These are phyloP conservation scores for Aspergillaceae sp. DNA, from an alignment of 2,329 filamentous ascomycete species.

Conservation along the genomic window DNA sequence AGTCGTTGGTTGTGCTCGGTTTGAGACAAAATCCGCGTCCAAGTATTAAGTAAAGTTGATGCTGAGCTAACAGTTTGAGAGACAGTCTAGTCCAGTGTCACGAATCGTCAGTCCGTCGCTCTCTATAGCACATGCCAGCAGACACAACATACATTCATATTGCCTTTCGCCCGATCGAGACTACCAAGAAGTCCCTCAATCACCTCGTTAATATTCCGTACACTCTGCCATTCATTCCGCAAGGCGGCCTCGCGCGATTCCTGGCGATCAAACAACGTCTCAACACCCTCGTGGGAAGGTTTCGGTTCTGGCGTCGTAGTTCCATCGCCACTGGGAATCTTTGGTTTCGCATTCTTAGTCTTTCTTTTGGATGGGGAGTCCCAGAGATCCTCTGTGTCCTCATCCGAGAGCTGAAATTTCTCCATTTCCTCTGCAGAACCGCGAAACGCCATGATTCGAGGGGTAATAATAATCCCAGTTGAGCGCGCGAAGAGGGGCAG, in stretches of 20 bases:
- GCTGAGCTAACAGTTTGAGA: slow-evolving; percentile 77
- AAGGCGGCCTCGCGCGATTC: slow-evolving; percentile 65
- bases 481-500: background rate
- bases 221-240: slow-evolving; percentile 68
- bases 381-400: slow-evolving; percentile 50
- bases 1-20: slow-evolving; percentile 95
- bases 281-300: slow-evolving; percentile 31
- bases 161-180: slow-evolving; percentile 39
- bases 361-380: slow-evolving; percentile 45
- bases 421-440: slow-evolving; percentile 43
- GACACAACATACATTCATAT: slow-evolving; percentile 38
- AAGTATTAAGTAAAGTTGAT: slow-evolving; percentile 83
- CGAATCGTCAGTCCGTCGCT: background rate
- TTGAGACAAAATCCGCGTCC: slow-evolving; percentile 91
- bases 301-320: slow-evolving; percentile 18
- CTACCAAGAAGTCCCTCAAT: slow-evolving; percentile 55
- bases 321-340: slow-evolving; percentile 31
- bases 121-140: background rate
- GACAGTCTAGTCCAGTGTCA: slow-evolving; percentile 57
- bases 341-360: slow-evolving; percentile 25
- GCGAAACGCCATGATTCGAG: slow-evolving; percentile 22
- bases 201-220: slow-evolving; percentile 77
- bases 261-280: slow-evolving; percentile 53
- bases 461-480: background rate
- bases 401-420: slow-evolving; percentile 46